Percentiles rank a stretch among this genome's conserved stretches.
These are phyloP conservation scores for Diaporthe destruens DNA, from an alignment of 2,329 filamentous ascomycete genomes.

Conservation along the genomic window DNA sequence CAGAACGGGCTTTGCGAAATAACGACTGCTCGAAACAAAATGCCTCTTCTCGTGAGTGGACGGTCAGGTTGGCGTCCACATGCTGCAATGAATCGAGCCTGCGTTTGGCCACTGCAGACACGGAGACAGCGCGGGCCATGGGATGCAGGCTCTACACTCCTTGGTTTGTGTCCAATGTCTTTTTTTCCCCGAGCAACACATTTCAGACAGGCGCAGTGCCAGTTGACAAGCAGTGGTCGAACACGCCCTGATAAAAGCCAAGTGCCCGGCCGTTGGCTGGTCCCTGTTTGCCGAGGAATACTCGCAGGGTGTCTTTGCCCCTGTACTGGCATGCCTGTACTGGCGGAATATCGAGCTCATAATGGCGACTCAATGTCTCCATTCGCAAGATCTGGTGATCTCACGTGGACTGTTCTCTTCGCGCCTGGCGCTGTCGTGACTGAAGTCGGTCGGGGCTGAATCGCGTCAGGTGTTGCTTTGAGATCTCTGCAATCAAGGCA, in stretches of 20 bases:
- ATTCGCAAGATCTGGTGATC: neutral
- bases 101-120: neutral
- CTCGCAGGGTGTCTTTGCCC: neutral
- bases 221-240: neutral
- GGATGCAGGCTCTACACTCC: neutral
- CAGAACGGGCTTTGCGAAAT: constrained; percentile 18
- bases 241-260: neutral
- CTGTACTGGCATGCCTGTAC: neutral
- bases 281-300: neutral
- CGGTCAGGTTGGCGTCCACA: neutral
- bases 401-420: neutral
- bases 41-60: constrained; percentile 13
- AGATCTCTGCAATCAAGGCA: neutral
- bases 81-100: neutral
- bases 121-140: neutral
- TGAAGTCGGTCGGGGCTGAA: neutral
- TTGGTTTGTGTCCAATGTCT: neutral
- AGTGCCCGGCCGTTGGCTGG: neutral
- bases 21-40: constrained; percentile 13
- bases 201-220: constrained; percentile 5
- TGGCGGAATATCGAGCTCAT: neutral
- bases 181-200: neutral
- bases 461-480: neutral
- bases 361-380: neutral
- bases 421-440: neutral